Conservation (phyloP, 768 basidiomycete species). For the Rhizopogon salebrosus region DNA sequence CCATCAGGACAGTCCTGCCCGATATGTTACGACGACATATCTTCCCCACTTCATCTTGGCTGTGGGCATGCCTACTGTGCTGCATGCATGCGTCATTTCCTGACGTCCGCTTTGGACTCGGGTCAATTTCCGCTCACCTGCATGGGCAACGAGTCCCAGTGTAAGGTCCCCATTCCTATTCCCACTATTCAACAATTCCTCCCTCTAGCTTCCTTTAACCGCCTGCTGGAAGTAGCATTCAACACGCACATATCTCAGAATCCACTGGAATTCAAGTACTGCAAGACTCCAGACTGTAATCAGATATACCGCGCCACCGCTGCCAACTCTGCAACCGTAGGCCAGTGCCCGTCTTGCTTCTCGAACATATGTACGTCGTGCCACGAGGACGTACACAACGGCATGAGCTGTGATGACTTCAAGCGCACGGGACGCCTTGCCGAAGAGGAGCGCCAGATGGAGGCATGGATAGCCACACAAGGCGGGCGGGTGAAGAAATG, state of each 20-base stretch:
- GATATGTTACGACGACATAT: slow-evolving; percentile 43
- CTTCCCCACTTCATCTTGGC: slow-evolving; percentile 40
- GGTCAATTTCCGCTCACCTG: slow-evolving; percentile 64
- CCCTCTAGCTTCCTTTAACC: slow-evolving; percentile 45
- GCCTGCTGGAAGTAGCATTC: slow-evolving; percentile 52
- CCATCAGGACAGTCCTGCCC: slow-evolving; percentile 35
- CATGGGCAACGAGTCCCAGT: slow-evolving; percentile 58
- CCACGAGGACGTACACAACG: slow-evolving; percentile 56
- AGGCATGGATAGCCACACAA: slow-evolving; percentile 52
- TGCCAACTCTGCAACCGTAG: slow-evolving; percentile 28
- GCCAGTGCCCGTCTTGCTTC: slow-evolving; percentile 69
- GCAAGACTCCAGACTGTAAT: slow-evolving; percentile 73
- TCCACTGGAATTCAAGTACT: slow-evolving; percentile 60
- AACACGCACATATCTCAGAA: slow-evolving; percentile 50
- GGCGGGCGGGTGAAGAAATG: slow-evolving; percentile 60
- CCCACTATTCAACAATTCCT: slow-evolving; percentile 46
- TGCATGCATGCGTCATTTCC: slow-evolving; percentile 51
- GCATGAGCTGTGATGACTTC: slow-evolving; percentile 49
- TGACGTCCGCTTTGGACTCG: slow-evolving; percentile 49
- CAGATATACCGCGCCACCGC: slow-evolving; percentile 60
- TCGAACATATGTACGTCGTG: slow-evolving; percentile 61
- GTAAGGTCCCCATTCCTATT: slow-evolving; percentile 50
- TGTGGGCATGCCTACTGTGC: slow-evolving; percentile 71
- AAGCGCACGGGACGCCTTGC: slow-evolving; percentile 28
- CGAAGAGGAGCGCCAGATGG: slow-evolving; percentile 49